Percentiles rank a stretch among this genome's conserved stretches.
Evolutionary conservation across 768 basidiomycete species (phyloP).

Genomic region (Suillus occidentalis): DNA sequence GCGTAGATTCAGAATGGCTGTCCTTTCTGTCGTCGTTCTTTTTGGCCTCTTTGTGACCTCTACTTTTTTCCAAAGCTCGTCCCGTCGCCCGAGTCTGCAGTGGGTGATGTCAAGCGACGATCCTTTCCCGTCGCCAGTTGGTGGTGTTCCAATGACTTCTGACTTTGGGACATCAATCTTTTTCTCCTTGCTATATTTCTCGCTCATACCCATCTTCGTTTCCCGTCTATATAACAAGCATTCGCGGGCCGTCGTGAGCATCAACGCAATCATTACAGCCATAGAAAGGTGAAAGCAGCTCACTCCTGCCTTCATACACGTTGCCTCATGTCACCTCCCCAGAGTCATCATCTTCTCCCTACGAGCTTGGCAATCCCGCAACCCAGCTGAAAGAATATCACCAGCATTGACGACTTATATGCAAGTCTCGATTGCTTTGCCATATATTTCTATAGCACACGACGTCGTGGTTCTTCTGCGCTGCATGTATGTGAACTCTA

Average conservation of each 20-base stretch:
- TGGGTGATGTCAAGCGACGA: conserved; percentile 8
- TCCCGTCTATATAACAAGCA: conserved; percentile 35
- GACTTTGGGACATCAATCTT: conserved; percentile 46
- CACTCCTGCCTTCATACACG: neutral
- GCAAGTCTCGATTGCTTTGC: conserved; percentile 18
- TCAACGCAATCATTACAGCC: conserved; percentile 34
- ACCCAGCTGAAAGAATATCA: conserved; percentile 13
- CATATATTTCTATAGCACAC: conserved; percentile 35
- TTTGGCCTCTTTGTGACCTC: neutral
- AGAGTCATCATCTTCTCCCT: conserved; percentile 23
- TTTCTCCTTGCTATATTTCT: conserved; percentile 40
- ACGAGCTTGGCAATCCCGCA: conserved; percentile 21
- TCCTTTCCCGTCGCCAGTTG: conserved; percentile 44
- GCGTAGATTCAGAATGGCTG: conserved; percentile 2
- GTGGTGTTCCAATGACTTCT: conserved; percentile 37
- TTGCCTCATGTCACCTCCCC: neutral
- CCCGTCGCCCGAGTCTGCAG: neutral
- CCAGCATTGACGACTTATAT: conserved; percentile 17
- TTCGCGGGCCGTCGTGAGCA: conserved; percentile 37
- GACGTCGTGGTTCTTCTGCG: conserved; percentile 37
- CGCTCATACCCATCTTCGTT: conserved; percentile 36
- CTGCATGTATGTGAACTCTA: conserved; percentile 42
- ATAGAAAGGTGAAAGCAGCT: conserved; percentile 38
- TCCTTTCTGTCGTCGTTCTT: neutral
- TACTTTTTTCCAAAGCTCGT: neutral